Conservation (phyloP, 805 yeast species). For the Candida chilensis region DNA sequence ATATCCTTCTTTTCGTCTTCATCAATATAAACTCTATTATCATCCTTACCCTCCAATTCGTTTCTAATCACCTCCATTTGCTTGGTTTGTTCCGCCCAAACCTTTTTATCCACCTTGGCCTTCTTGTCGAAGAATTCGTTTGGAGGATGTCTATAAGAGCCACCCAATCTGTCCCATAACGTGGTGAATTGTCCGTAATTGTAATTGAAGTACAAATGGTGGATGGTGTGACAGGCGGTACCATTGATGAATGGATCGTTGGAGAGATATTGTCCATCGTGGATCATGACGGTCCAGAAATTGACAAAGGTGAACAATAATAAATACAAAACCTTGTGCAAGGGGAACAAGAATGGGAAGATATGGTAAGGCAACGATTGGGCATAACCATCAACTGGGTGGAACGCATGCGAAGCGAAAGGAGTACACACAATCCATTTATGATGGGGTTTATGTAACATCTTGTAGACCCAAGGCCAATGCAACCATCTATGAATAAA, state of each 20-base stretch:
- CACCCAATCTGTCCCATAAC: constrained; percentile 94
- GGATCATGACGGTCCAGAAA: constrained; percentile 98
- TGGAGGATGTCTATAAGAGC: constrained; percentile 90
- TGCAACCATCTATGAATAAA: constrained; percentile 89
- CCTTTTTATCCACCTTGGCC: constrained; percentile 43
- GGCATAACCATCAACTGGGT: constrained; percentile 92
- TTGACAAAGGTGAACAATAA: constrained; percentile 83
- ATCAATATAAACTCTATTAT: constrained; percentile 64
- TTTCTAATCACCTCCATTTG: constrained; percentile 74
- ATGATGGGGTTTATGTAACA: constrained; percentile 93
- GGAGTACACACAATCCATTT: constrained; percentile 99
- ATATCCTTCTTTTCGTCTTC: constrained; percentile 19
- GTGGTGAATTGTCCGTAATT: constrained; percentile 98
- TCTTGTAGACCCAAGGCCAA: constrained; percentile 84
- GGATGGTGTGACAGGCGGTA: constrained; percentile 97
- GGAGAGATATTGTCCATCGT: constrained; percentile 93
- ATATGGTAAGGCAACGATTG: constrained; percentile 93
- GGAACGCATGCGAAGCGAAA: constrained; percentile 97
- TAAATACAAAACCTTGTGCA: constrained; percentile 81
- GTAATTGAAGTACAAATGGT: constrained; percentile 94
- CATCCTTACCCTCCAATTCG: constrained; percentile 70
- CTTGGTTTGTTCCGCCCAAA: constrained; percentile 63
- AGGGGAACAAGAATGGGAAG: constrained; percentile 86
- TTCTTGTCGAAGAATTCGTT: constrained; percentile 67
- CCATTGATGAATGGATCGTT: constrained; percentile 94